Base-by-base conservation (phyloP, 1,284 basidiomycete genomes). In the Trichosporon faecale region DNA sequence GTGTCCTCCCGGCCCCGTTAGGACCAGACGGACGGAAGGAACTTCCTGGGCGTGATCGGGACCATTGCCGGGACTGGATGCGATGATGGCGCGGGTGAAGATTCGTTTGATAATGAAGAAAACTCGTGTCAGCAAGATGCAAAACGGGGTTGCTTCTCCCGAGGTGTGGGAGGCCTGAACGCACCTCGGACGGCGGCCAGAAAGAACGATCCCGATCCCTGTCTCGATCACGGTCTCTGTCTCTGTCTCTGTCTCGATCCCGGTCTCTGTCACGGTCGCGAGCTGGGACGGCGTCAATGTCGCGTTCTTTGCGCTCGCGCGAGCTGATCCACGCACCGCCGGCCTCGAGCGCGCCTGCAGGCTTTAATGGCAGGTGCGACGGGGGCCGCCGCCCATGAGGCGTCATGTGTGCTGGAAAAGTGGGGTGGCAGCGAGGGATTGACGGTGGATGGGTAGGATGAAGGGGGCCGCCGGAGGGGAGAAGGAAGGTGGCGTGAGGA, bases 311-410 rank as follows among this genome's bases (percentile, higher is more conserved):
- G n/a, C 55, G 52, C 33, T 27, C 55, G 23, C 64, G 69, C n/a
- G 72, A 69, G 65, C 65, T 33, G 18, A 37, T 40, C 18, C 69
- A 63, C 33, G 69, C 52, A n/a, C 66, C 66, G 66, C 57, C 66
- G 49, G 65, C 68, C 37, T 68, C 69, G 55, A 70, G 55, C 37
- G 70, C 72, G 61, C 68, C 72, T 18, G 70, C 68, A n/a, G 72
- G 72, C 49, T 73, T 73, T 16, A 71, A 65, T 27, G 72, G 72
- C 21, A 73, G 52, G 37, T 71, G 70, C 66, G 72, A 70, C 70
- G 72, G 72, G 35, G 72, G 72, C 72, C 71, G 72, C 66, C 72
- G 72, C 69, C 72, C 72, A 65, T 69, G 72, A 60, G 72, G 72
- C 70, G 66, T 73, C 72, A 73, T 73, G 64, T n/a, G 21, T 46